phyloP scores from a whole-genome alignment of 306 rosid species.

The Comarum palustre region DNA sequence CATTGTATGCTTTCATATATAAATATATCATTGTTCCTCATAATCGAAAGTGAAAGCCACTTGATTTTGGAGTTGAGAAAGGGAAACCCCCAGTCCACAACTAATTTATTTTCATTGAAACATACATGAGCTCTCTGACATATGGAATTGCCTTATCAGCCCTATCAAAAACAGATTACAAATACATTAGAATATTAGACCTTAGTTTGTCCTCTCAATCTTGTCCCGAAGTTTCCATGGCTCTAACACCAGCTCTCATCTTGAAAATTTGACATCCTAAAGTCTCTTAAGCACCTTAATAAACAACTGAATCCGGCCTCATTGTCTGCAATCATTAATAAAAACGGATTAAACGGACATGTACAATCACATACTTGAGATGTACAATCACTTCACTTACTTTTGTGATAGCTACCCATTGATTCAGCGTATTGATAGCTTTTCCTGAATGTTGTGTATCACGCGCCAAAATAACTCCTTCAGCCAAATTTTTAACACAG shows the following conservation, averaged over 20 bases:
- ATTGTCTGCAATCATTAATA: conserved; percentile 41
- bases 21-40: background rate
- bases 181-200: background rate
- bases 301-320: conserved; percentile 26
- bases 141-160: background rate
- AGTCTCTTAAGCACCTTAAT: conserved; percentile 19
- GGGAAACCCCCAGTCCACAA: background rate
- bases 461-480: conserved; percentile 72
- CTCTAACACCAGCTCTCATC: background rate
- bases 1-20: background rate
- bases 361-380: conserved; percentile 6
- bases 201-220: conserved; percentile 10
- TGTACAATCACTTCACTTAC: conserved; percentile 44
- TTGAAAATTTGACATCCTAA: background rate
- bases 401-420: conserved; percentile 59
- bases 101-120: background rate
- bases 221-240: background rate
- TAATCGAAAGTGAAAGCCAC: background rate
- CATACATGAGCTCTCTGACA: background rate
- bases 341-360: background rate
- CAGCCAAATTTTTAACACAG: conserved; percentile 52
- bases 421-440: conserved; percentile 66
- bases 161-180: background rate
- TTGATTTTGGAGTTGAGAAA: conserved; percentile 6
- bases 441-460: conserved; percentile 75